phyloP scores from a whole-genome alignment of 179 eudicot genomes.

The Beta corolliflora region DNA sequence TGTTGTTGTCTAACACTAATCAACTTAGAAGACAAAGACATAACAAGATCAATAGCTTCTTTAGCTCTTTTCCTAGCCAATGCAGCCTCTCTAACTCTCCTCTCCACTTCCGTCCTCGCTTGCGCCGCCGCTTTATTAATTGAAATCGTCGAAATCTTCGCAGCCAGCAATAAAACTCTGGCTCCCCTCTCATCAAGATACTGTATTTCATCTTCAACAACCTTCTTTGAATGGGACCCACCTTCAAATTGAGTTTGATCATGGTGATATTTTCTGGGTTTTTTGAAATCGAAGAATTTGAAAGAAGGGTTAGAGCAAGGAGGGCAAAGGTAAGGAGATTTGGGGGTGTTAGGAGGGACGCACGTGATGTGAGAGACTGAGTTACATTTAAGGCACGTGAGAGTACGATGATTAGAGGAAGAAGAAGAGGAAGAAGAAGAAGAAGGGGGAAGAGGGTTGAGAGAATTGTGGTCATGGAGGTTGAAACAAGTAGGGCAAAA shows the following conservation, averaged over 20 bases:
- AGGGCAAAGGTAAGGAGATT: conserved; percentile 62
- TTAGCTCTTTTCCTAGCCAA: conserved; percentile 66
- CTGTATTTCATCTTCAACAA: neutral
- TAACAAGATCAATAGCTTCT: conserved; percentile 67
- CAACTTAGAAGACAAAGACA: conserved; percentile 29
- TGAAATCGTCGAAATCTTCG: conserved; percentile 53
- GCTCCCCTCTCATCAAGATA: conserved; percentile 49
- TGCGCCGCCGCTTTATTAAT: conserved; percentile 51
- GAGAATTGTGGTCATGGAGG: conserved; percentile 41
- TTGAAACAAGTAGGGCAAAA: conserved; percentile 80
- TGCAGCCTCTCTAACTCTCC: conserved; percentile 67
- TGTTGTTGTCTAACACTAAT: neutral
- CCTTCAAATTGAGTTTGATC: neutral
- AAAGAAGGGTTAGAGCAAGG: conserved; percentile 50
- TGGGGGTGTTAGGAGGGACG: conserved; percentile 36
- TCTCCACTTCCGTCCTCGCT: conserved; percentile 62
- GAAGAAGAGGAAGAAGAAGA: conserved; percentile 13
- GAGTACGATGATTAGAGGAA: conserved; percentile 19
- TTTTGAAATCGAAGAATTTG: conserved; percentile 45
- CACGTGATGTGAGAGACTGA: conserved; percentile 62
- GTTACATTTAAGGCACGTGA: conserved; percentile 57
- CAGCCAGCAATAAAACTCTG: conserved; percentile 53
- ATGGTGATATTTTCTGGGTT: conserved; percentile 5
- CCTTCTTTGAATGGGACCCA: neutral
- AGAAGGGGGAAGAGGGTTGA: conserved; percentile 22